These are phyloP conservation scores for Arctostaphylos glauca DNA, from an alignment of 148 eudicot species.

Conservation along the genomic window DNA sequence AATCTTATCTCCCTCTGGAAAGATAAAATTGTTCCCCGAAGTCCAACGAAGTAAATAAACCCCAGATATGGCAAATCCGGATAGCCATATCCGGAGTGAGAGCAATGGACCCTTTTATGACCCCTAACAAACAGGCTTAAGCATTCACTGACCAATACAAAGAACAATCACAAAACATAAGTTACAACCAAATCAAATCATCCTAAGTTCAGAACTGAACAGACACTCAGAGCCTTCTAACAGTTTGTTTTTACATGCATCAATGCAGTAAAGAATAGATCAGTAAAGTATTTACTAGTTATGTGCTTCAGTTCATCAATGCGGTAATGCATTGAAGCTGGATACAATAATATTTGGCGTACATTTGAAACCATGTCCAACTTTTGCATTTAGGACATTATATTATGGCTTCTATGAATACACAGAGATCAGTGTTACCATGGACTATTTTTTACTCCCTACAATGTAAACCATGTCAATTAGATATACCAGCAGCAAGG, in stretches of 20 bases:
- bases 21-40: too few relatives aligned
- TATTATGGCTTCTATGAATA: not conserved
- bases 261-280: not conserved
- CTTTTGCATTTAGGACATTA: not conserved
- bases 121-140: too few relatives aligned
- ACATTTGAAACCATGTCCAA: slow-evolving; percentile 1
- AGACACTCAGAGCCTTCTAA: not conserved
- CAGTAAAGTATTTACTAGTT: not conserved
- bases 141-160: not conserved
- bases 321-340: not conserved
- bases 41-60: too few relatives aligned
- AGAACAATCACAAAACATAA: not conserved
- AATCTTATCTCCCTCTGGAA: too few relatives aligned
- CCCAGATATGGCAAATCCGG: too few relatives aligned
- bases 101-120: too few relatives aligned
- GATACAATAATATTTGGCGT: not conserved
- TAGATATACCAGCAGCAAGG: not conserved
- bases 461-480: not conserved
- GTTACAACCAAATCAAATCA: not conserved
- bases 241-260: not conserved
- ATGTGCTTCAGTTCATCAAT: not conserved
- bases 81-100: too few relatives aligned
- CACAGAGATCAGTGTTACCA: not conserved
- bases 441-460: not conserved
- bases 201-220: not conserved